Base-by-base conservation (phyloP, 139 green algal species). In the Volvox africanus region DNA sequence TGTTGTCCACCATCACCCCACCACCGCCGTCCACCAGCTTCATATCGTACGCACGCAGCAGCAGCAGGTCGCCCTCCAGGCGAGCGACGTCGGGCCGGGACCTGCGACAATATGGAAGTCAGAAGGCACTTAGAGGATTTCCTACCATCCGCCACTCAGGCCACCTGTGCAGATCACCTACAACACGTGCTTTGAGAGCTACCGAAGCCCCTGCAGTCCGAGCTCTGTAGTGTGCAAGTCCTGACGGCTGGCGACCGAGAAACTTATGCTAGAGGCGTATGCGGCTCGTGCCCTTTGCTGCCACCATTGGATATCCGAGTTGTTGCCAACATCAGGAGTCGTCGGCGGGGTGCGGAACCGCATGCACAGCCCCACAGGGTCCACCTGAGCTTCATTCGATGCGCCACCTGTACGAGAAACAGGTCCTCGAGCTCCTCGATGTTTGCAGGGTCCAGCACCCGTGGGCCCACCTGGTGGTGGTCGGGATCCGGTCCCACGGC, bases 361-460 rank as follows among this genome's bases (percentile, higher is more conserved):
- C 44, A 55, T 55, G 44, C 44, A 9, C 44, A 9, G 9, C 44
- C 44, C 44, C 44, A 55, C 44, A 55, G 9, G 44, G 9, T 68
- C 28, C 68, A 90, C 86, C 55, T 84, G 20, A 90, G 73, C 55
- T 61, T 76, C 55, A 90, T 75, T 14, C 86, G 73, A 1, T 77
- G 79, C 22, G 82, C 69, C 78, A 93, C 80, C 91, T 93, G 91
- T 11, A 12, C n/a, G 21, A 30, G 65, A 24, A 93, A 83, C 1
- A 93, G 85, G 11, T 93, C 86, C 71, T 93, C 91, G 36, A 93
- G 86, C 55, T 93, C 90, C 83, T 93, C 91, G 24, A 91, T 91
- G 28, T 33, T 69, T 44, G 79, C 80, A 18, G 91, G 79, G 0
- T 78, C 86, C 32, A 93, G 80, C 1, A 17, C 3, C 17, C 85